Evolutionary conservation across 2,329 filamentous ascomycete species (phyloP).

Genomic region (Fonsecaea multimorphosa): DNA sequence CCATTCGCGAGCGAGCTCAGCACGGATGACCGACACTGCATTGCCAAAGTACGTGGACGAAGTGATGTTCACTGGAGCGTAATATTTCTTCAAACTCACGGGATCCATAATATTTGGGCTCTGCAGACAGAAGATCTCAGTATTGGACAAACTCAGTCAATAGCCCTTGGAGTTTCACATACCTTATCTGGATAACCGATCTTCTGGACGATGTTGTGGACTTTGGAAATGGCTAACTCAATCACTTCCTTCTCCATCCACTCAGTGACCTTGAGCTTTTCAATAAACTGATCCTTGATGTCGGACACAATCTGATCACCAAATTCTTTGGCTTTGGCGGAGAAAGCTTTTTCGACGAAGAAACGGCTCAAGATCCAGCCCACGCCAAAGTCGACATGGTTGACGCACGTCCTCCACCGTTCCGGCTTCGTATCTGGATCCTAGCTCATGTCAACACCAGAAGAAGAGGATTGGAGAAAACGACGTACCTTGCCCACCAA

Average conservation of each 20-base stretch:
- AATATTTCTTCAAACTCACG: slow-evolving; percentile 62
- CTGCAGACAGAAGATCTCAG: slow-evolving; percentile 36
- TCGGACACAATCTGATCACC: slow-evolving; percentile 73
- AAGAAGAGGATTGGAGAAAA: background rate
- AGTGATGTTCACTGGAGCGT: slow-evolving; percentile 59
- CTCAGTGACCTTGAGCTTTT: slow-evolving; percentile 62
- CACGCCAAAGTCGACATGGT: slow-evolving; percentile 62
- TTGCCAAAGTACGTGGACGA: slow-evolving; percentile 64
- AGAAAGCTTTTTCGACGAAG: slow-evolving; percentile 71
- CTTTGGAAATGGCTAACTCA: slow-evolving; percentile 66
- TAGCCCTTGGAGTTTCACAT: background rate
- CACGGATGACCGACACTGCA: slow-evolving; percentile 57
- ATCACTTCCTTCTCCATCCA: slow-evolving; percentile 71
- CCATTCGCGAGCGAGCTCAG: slow-evolving; percentile 61
- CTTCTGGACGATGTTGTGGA: slow-evolving; percentile 70
- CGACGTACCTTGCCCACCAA: slow-evolving; percentile 59
- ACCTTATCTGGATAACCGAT: slow-evolving; percentile 68
- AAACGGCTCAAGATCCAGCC: slow-evolving; percentile 74
- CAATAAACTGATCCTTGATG: slow-evolving; percentile 70
- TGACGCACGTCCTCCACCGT: slow-evolving; percentile 70
- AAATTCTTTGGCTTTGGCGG: slow-evolving; percentile 67
- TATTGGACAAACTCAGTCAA: background rate
- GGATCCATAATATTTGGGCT: slow-evolving; percentile 68
- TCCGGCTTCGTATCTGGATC: slow-evolving; percentile 68
- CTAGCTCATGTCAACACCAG: slow-evolving; percentile 10